Evolutionary conservation across 2,329 filamentous ascomycete genomes (phyloP).

Genomic region (Nemania serpens): DNA sequence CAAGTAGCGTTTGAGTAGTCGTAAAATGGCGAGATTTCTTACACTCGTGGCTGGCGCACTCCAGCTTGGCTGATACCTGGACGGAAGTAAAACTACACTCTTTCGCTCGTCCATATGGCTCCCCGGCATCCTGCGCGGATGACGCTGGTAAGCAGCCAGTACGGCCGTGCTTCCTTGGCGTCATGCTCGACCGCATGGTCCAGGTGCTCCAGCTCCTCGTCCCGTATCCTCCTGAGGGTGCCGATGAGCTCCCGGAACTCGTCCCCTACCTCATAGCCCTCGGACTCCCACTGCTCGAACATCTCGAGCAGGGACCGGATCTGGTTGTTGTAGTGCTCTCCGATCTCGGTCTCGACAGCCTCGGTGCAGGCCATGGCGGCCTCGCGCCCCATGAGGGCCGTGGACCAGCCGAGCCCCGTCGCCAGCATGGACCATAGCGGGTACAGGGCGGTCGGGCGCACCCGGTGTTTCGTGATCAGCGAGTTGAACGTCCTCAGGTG

Average conservation of each 20-base stretch:
- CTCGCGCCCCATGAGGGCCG: slow-evolving; percentile 85
- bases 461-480: slow-evolving; percentile 81
- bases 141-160: slow-evolving; percentile 83
- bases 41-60: too few relatives aligned
- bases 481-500: slow-evolving; percentile 87
- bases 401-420: slow-evolving; percentile 83
- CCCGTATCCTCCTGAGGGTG: slow-evolving; percentile 81
- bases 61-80: too few relatives aligned
- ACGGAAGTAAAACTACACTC: slow-evolving; percentile 52
- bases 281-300: slow-evolving; percentile 73
- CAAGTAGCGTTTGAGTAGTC: background rate
- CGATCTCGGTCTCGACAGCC: slow-evolving; percentile 97
- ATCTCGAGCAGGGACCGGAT: slow-evolving; percentile 82
- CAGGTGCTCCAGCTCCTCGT: slow-evolving; percentile 96
- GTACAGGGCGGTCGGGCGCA: slow-evolving; percentile 91
- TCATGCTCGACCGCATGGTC: slow-evolving; percentile 95
- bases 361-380: slow-evolving; percentile 99
- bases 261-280: slow-evolving; percentile 78
- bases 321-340: slow-evolving; percentile 92
- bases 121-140: slow-evolving; percentile 90
- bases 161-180: slow-evolving; percentile 84
- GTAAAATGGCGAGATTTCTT: too few relatives aligned
- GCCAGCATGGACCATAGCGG: slow-evolving; percentile 86
- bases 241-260: slow-evolving; percentile 75
- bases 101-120: slow-evolving; percentile 90